Conservation (phyloP, 2,329 filamentous ascomycete species). For the Verticillium nubilum region DNA sequence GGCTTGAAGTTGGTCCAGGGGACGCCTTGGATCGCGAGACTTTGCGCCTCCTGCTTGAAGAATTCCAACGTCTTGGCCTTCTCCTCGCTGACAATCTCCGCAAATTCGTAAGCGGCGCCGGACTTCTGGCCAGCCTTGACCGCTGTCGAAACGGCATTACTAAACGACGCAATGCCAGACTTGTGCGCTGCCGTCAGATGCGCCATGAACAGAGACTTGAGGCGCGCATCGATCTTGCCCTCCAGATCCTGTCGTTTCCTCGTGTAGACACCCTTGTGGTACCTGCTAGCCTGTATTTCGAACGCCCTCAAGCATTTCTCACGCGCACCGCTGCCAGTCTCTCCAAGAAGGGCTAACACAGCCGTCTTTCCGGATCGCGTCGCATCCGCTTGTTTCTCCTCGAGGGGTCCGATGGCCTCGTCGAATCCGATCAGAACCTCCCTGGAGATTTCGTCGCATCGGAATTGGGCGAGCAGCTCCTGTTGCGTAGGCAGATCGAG, state of each 20-base stretch:
- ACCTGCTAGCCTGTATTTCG: constrained; percentile 83
- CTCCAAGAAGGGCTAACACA: constrained; percentile 71
- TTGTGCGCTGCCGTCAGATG: constrained; percentile 89
- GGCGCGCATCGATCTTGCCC: constrained; percentile 76
- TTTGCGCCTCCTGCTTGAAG: constrained; percentile 72
- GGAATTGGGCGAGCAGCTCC: constrained; percentile 92
- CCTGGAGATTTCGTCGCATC: constrained; percentile 92
- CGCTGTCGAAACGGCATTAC: constrained; percentile 75
- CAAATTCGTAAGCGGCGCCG: constrained; percentile 87
- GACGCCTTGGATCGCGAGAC: constrained; percentile 71
- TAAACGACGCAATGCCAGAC: constrained; percentile 76
- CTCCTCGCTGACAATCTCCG: constrained; percentile 81
- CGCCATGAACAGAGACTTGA: constrained; percentile 84
- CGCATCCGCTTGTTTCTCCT: constrained; percentile 77
- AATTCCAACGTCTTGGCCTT: constrained; percentile 69
- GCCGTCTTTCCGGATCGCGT: constrained; percentile 65
- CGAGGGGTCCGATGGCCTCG: constrained; percentile 71
- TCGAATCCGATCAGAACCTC: constrained; percentile 86
- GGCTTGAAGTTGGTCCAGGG: constrained; percentile 84
- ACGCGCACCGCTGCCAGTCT: constrained; percentile 66
- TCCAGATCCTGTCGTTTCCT: constrained; percentile 83
- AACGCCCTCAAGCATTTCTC: constrained; percentile 75
- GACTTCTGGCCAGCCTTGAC: constrained; percentile 94
- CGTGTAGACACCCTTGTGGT: constrained; percentile 92
- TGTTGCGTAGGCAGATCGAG: constrained; percentile 95